Conservation (phyloP, 2,329 filamentous ascomycete species). For the Arachnomyces sp. region DNA sequence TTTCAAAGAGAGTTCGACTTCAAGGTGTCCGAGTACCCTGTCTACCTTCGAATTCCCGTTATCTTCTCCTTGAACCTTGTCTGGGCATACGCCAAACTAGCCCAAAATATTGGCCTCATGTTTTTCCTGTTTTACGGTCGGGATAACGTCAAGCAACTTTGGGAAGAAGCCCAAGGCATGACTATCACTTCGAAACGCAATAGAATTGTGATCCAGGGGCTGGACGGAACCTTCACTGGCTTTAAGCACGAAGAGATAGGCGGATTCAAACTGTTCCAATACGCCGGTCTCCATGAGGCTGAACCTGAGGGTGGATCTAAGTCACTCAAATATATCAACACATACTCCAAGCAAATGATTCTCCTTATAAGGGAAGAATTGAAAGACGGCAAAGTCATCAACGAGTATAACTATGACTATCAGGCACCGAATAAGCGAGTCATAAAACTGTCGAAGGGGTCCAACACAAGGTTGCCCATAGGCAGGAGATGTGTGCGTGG, state of each 20-base stretch:
- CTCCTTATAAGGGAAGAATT: slow-evolving; percentile 41
- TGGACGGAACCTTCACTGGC: slow-evolving; percentile 43
- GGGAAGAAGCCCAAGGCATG: slow-evolving; percentile 44
- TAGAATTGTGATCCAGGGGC: slow-evolving; percentile 40
- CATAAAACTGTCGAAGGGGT: slow-evolving; percentile 19
- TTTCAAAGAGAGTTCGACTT: slow-evolving; percentile 45
- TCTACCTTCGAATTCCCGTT: slow-evolving; percentile 28
- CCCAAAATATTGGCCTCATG: slow-evolving; percentile 39
- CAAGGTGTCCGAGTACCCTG: slow-evolving; percentile 30
- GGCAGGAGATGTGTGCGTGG: slow-evolving; percentile 42
- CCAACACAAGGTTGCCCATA: slow-evolving; percentile 33
- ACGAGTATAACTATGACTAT: slow-evolving; percentile 46
- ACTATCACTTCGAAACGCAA: slow-evolving; percentile 41
- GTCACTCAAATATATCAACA: slow-evolving; percentile 39
- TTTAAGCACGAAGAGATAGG: slow-evolving; percentile 39
- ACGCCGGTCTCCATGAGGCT: slow-evolving; percentile 33
- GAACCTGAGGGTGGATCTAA: slow-evolving; percentile 37
- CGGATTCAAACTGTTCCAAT: slow-evolving; percentile 35
- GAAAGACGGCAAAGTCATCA: slow-evolving; percentile 34
- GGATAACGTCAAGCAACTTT: slow-evolving; percentile 40
- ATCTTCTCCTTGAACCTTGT: slow-evolving; percentile 38
- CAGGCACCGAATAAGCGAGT: slow-evolving; percentile 18
- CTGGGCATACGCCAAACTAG: slow-evolving; percentile 41
- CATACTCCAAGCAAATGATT: slow-evolving; percentile 41
- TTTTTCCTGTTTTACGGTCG: slow-evolving; percentile 46